Evolutionary conservation across 352 stramenopile genomes (phyloP).

Genomic region (Pythium chondricola): DNA sequence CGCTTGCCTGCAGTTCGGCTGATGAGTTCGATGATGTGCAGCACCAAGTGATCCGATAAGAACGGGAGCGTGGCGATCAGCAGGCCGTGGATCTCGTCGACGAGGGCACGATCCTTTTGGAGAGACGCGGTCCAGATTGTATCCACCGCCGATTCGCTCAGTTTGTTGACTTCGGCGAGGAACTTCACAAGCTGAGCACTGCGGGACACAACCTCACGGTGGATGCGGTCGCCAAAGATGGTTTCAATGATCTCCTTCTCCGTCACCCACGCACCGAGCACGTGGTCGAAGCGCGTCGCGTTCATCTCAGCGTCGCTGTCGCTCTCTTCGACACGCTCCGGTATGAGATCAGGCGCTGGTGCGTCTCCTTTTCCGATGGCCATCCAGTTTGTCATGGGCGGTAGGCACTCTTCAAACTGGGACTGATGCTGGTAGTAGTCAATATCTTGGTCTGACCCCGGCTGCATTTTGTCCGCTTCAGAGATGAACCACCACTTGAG

Average conservation of each 20-base stretch:
- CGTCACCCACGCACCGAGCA: constrained; percentile 66
- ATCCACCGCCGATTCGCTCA: constrained; percentile 56
- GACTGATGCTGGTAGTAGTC: constrained; percentile 99
- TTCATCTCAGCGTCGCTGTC: constrained; percentile 32
- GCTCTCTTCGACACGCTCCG: constrained; percentile 54
- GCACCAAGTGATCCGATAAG: constrained; percentile 59
- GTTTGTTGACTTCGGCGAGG: constrained; percentile 70
- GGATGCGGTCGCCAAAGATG: constrained; percentile 86
- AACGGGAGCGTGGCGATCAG: constrained; percentile 73
- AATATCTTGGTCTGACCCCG: constrained; percentile 97
- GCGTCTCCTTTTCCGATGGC: constrained; percentile 65
- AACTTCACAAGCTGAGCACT: constrained; percentile 82
- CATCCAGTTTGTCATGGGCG: constrained; percentile 88
- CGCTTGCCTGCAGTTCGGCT: constrained; percentile 46
- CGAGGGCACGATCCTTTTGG: constrained; percentile 78
- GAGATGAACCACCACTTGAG: constrained; percentile 99
- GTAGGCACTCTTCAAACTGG: constrained; percentile 90
- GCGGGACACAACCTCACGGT: constrained; percentile 81
- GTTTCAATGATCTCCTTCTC: constrained; percentile 75
- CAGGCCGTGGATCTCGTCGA: constrained; percentile 80
- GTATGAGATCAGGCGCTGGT: constrained; percentile 62
- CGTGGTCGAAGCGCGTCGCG: constrained; percentile 54
- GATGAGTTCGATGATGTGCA: constrained; percentile 69
- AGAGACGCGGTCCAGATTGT: constrained; percentile 78
- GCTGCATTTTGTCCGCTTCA: constrained; percentile 94